Conservation (phyloP, 164 flowering plant genomes). For the Kalanchoe fedtschenkoi region DNA sequence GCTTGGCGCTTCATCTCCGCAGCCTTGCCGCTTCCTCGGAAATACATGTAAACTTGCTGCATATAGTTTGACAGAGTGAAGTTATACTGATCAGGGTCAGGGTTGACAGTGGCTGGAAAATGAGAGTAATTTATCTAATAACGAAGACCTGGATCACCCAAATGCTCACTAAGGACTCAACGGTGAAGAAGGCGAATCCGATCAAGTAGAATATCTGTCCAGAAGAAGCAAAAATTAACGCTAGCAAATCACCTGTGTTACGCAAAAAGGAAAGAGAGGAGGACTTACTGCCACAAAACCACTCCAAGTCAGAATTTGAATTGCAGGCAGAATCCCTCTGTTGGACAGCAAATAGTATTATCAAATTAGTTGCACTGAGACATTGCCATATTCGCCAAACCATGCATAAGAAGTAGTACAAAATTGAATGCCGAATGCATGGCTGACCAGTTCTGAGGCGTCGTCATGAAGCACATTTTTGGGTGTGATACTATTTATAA, state of each 20-base stretch:
- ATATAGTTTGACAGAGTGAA: neutral
- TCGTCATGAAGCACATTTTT: too few species aligned
- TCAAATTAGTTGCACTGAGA: too few species aligned
- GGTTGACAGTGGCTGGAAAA: neutral
- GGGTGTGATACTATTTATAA: too few species aligned
- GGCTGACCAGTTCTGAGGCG: too few species aligned
- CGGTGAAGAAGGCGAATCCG: conserved; percentile 1
- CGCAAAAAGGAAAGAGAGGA: neutral
- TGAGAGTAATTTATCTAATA: neutral
- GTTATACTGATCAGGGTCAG: neutral
- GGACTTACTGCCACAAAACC: conserved; percentile 5
- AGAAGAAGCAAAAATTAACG: neutral
- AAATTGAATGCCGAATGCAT: too few species aligned
- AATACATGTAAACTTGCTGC: conserved; percentile 11
- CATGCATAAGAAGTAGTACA: too few species aligned
- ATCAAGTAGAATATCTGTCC: conserved; percentile 1
- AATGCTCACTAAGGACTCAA: neutral
- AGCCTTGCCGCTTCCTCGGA: conserved; percentile 9
- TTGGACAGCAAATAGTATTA: too few species aligned
- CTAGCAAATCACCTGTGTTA: too few species aligned
- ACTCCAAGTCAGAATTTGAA: conserved; percentile 9
- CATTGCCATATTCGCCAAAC: too few species aligned
- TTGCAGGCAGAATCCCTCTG: conserved; percentile 63
- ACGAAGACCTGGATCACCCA: neutral
- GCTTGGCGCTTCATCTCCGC: conserved; percentile 3